Evolutionary conservation across 768 basidiomycete genomes (phyloP).

Genomic region (Serendipita sp.): DNA sequence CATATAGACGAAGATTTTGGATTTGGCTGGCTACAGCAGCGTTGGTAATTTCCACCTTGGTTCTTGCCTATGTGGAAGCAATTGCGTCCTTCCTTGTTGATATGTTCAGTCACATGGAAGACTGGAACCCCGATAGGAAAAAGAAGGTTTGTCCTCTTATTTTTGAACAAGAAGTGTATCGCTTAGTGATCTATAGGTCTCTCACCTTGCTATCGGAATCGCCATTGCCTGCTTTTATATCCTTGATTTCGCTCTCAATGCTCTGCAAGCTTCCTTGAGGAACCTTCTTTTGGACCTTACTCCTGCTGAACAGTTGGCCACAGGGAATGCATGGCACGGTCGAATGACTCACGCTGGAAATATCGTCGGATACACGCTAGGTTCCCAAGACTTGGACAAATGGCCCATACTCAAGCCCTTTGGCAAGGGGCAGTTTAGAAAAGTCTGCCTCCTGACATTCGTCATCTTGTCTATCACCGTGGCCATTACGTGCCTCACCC

Average conservation of each 20-base stretch:
- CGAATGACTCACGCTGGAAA: slow-evolving; percentile 95
- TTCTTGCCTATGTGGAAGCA: slow-evolving; percentile 67
- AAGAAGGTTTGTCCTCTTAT: slow-evolving; percentile 30
- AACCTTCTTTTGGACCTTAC: slow-evolving; percentile 88
- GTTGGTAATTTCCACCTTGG: slow-evolving; percentile 59
- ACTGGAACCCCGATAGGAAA: slow-evolving; percentile 69
- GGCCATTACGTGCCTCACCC: slow-evolving; percentile 72
- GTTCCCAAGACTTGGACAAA: slow-evolving; percentile 74
- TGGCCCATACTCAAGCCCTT: slow-evolving; percentile 63
- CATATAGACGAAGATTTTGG: slow-evolving; percentile 86
- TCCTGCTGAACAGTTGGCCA: slow-evolving; percentile 73
- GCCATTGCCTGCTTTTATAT: slow-evolving; percentile 85
- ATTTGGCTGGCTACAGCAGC: slow-evolving; percentile 74
- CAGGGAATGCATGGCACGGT: slow-evolving; percentile 97
- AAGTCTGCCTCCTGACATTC: slow-evolving; percentile 81
- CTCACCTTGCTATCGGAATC: slow-evolving; percentile 60
- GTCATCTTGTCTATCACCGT: slow-evolving; percentile 65
- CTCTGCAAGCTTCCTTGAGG: slow-evolving; percentile 77
- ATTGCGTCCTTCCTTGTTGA: slow-evolving; percentile 64
- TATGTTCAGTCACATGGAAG: slow-evolving; percentile 51
- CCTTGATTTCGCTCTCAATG: slow-evolving; percentile 95
- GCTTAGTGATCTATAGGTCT: slow-evolving; percentile 27
- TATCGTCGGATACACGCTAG: slow-evolving; percentile 85
- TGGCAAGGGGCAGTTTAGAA: slow-evolving; percentile 88
- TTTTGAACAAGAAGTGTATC: not conserved